A percentile compares a stretch with the other conserved stretches of the same genome.
Conservation (phyloP, 73 alveolate species). For the Paramecium octaurelia region DNA sequence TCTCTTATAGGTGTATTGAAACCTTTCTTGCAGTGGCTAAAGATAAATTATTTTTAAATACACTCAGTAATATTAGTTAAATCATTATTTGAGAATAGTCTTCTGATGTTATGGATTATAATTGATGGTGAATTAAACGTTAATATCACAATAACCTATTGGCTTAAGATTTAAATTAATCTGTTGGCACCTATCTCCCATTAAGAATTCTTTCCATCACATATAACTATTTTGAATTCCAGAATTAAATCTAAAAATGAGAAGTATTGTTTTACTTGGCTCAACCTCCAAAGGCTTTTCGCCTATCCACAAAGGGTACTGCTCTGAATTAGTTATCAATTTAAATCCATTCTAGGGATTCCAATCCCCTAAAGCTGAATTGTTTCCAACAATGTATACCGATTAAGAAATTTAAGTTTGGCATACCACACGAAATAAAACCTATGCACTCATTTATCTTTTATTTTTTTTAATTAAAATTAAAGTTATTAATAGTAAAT, state of each 20-base stretch:
- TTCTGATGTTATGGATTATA: not conserved
- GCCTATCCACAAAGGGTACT: slow-evolving; percentile 38
- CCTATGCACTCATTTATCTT: not conserved
- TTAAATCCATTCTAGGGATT: slow-evolving; percentile 43
- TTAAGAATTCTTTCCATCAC: not conserved
- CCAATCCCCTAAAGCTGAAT: slow-evolving; percentile 51
- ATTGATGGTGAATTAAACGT: not conserved
- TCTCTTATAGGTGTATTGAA: not conserved
- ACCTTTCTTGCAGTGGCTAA: not conserved
- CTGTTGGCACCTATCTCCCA: slow-evolving; percentile 7
- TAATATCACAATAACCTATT: not conserved
- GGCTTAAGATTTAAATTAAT: not conserved
- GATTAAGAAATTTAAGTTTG: not conserved
- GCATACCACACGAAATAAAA: slow-evolving; percentile 34
- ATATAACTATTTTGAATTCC: not conserved
- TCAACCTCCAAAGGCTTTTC: slow-evolving; percentile 27
- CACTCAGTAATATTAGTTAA: not conserved
- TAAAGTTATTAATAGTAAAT: not conserved
- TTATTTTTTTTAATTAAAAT: not conserved
- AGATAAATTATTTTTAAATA: not conserved
- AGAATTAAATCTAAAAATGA: not conserved
- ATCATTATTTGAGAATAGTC: not conserved
- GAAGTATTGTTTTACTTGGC: not conserved
- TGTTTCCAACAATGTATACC: slow-evolving; percentile 37
- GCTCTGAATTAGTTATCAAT: slow-evolving; percentile 36